Evolutionary conservation across 1,139 yeast genomes (phyloP).

Genomic region (Yarrowia galli): DNA sequence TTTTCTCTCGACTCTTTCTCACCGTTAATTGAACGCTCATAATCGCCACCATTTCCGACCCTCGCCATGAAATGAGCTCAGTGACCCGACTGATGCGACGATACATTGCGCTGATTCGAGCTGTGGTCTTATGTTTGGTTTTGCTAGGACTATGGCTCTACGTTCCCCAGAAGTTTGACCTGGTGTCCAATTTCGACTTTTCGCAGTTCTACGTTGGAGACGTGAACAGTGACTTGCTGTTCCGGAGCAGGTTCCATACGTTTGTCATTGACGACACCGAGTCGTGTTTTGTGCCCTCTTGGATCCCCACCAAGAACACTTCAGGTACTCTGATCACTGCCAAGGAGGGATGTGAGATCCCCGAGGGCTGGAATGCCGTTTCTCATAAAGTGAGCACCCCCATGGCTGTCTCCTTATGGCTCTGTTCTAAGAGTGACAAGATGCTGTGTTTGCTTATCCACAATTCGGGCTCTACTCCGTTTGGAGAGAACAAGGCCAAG

Average conservation of each 20-base stretch:
- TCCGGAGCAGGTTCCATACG: slow-evolving; percentile 5
- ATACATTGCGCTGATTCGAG: neutral
- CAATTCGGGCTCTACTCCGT: slow-evolving; percentile 21
- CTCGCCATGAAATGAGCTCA: neutral
- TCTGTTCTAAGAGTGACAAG: neutral
- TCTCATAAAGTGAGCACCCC: slow-evolving; percentile 2
- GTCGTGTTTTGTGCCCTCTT: slow-evolving; percentile 3
- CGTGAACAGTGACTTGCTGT: neutral
- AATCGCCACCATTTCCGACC: too few species aligned
- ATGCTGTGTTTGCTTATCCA: slow-evolving; percentile 11
- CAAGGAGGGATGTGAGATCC: slow-evolving; percentile 3
- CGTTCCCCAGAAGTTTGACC: neutral
- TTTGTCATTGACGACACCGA: slow-evolving; percentile 33
- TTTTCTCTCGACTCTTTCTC: too few species aligned
- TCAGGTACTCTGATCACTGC: slow-evolving; percentile 7
- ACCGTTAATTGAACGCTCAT: too few species aligned
- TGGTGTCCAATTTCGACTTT: neutral
- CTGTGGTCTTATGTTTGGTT: neutral
- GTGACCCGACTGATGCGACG: slow-evolving; percentile 4
- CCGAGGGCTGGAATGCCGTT: neutral
- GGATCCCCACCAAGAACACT: neutral
- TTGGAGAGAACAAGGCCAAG: neutral
- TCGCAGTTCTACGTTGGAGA: slow-evolving; percentile 10
- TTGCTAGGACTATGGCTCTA: neutral
- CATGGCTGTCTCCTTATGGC: neutral